Base-by-base conservation (phyloP, 345 rosid species). In the Brassica incana region DNA sequence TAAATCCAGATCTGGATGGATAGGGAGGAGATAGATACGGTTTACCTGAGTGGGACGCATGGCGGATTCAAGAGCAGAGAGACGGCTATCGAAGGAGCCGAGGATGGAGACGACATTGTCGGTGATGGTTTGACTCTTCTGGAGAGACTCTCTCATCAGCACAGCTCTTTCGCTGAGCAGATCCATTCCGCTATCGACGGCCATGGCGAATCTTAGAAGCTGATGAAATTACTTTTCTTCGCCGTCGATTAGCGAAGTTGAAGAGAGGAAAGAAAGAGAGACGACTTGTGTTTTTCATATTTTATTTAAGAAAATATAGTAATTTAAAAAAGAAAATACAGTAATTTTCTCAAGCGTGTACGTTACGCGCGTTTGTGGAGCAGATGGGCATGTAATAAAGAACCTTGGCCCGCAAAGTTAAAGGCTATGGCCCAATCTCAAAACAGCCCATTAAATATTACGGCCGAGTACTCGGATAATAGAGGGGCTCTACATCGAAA, bases 41-140 rank as follows among this genome's bases (percentile, higher is more conserved):
- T 5, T 5, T 8, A 95, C 99, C 98, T 95, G 99, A 83, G 98
- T 93, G 2, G 99, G 98, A 71, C 99, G 97, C 99, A 95, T 93
- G 84, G 99, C 99, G 52, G 99, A 87, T 81, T 95, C 99, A 5
- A 95, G 96, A 74, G 94, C 90, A 61, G 99, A 95, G n/a, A 93
- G 98, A 65, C 99, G 98, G 85, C 92, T 91, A 76, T 93, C 99
- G 69, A 95, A 95, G 58, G 99, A 93, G 23, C 99, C 99, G 20
- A 95, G 96, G 81, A 95, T 90, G 3, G 97, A 77, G 74, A 91
- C 99, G 36, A 93, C 95, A 61, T 82, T 89, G 61, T 93, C 98
- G 18, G 98, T 91, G 80, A 95, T 95, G 7, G 88, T 90, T 83
- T 95, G 98, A 84, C 97, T 90, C 83, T 88, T 91, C 25, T 82